Evolutionary conservation across 176 grass and related monocot species (phyloP), one percentile per base, ranked within the genome.

Genomic region (Rhynchospora tenuis): DNA sequence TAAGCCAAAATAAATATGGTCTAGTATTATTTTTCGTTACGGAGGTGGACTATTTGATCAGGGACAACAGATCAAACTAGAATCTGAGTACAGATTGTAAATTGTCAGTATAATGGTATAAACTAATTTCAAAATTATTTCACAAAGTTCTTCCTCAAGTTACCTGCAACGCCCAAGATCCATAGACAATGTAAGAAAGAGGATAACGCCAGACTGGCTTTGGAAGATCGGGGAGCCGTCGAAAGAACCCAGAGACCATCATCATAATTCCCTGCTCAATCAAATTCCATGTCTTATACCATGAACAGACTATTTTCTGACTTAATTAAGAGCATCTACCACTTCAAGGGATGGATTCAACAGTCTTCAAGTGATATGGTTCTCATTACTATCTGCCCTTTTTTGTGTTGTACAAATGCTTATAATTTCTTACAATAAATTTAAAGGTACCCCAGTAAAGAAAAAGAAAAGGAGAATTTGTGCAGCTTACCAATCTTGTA

Each of bases 81-180:
- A 73, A 27, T 13, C 6, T 56, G 73, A 27, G 7, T 4, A 19
- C 24, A 7, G 0, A 31, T 29, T 14, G 48, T 50, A 51, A 74
- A 50, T 50, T 74, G 23, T 29, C 24, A 3, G 27, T 7, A 17
- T 55, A 9, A 10, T 24, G 31, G 24, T 76, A 54, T 76, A 55
- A 63, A 43, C 62, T 62, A 61, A 6, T 81, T 61, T 60, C 11
- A 61, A 28, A 55, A 27, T 55, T 55, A 2, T 20, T 85, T 52
- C 44, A 44, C 13, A 44, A 54, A 58, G 52, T 31, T 60, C 14
- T 65, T 70, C 50, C 44, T 51, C 13, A 6, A 80, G 59, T 73
- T 89, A 99, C 96, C 89, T 99, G 90, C 72, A 99, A 86, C 8
- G 91, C 93, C 96, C 96, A 99, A 7, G 96, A 99, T 14, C 91